phyloP scores from a whole-genome alignment of 257 asterid species.

The Solanum chaucha region DNA sequence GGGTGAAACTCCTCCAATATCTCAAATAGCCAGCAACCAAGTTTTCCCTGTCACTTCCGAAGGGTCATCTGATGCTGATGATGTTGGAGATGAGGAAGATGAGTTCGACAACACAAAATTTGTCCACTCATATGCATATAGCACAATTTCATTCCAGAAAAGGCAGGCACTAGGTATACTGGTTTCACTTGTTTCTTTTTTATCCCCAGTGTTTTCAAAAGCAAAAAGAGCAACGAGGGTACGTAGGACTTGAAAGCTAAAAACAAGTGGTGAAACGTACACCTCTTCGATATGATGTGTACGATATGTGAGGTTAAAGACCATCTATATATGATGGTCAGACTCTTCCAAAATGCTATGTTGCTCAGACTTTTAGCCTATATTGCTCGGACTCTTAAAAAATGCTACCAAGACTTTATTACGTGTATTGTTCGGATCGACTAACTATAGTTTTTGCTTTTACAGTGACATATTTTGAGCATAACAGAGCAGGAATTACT shows the following conservation, averaged over 20 bases:
- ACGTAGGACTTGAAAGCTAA: not conserved
- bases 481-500: conserved; percentile 84
- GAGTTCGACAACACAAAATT: conserved; percentile 66
- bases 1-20: conserved; percentile 45
- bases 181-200: not conserved
- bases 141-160: conserved; percentile 84
- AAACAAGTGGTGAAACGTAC: not conserved
- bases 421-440: not conserved
- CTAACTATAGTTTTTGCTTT: not conserved
- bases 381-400: not conserved
- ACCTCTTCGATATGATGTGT: not conserved
- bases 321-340: not conserved
- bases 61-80: conserved; percentile 47
- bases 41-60: conserved; percentile 13
- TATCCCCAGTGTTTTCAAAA: not conserved
- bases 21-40: conserved; percentile 5
- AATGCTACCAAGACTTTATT: not conserved
- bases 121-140: conserved; percentile 44
- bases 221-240: not conserved
- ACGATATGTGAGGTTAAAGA: not conserved
- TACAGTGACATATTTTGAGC: conserved; percentile 80
- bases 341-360: not conserved
- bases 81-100: conserved; percentile 92
- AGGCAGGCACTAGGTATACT: conserved; percentile 80
- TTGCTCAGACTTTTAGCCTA: not conserved